phyloP scores from a whole-genome alignment of 2,329 filamentous ascomycete genomes.

The Didymella pinodella region DNA sequence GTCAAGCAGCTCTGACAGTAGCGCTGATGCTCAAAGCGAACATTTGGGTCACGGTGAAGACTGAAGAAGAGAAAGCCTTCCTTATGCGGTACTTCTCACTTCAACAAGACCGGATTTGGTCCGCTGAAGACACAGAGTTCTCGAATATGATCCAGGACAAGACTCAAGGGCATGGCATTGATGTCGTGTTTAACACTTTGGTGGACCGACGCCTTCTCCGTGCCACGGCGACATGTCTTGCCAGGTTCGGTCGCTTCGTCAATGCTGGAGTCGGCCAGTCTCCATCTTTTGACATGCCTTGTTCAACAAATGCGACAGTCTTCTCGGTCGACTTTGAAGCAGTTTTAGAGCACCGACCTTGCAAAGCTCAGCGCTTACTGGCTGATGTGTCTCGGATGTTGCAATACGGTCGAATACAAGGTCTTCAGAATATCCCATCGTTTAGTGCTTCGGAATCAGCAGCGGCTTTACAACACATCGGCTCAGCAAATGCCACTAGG shows the following conservation, averaged over 20 bases:
- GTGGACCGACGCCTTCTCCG: constrained; percentile 32
- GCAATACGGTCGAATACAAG: constrained; percentile 27
- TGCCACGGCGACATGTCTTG: constrained; percentile 57
- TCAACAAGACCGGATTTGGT: constrained; percentile 44
- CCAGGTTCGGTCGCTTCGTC: constrained; percentile 40
- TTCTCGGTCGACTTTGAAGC: constrained; percentile 26
- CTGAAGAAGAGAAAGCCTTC: constrained; percentile 30
- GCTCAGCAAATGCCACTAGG: constrained; percentile 17
- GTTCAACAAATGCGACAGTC: constrained; percentile 24
- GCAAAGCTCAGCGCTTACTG: constrained; percentile 26
- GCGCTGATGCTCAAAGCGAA: constrained; percentile 34
- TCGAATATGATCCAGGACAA: constrained; percentile 28
- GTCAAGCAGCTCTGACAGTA: constrained; percentile 42
- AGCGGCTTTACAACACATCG: constrained; percentile 28
- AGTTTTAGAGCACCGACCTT: constrained; percentile 25
- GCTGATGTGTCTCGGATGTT: constrained; percentile 28
- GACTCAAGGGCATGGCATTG: constrained; percentile 45
- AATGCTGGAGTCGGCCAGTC: constrained; percentile 2
- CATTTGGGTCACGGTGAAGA: constrained; percentile 38
- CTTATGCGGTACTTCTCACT: constrained; percentile 33
- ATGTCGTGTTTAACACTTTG: constrained; percentile 46
- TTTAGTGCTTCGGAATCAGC: constrained; percentile 26
- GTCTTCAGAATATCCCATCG: constrained; percentile 13
- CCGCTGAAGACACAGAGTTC: constrained; percentile 36
- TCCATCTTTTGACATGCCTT: neutral